Base-by-base conservation (phyloP, 345 rosid species). In the Dipteronia dyeriana region DNA sequence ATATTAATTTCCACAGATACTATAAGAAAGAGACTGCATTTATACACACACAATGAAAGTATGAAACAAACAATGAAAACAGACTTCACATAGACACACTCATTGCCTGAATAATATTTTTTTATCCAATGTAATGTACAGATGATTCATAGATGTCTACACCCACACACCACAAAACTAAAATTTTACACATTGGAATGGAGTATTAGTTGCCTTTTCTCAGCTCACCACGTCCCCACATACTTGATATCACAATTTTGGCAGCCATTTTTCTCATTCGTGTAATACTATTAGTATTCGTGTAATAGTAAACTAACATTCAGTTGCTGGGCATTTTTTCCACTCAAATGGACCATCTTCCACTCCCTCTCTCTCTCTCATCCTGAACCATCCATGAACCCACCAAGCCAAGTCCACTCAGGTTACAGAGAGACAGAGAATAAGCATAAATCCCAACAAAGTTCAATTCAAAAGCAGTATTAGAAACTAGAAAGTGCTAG, bases 291-390 rank as follows among this genome's bases (percentile, higher is more conserved):
- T 5, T 31, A 31, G 38, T 3, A 31, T 31, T 31, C 5, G 38
- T 31, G 38, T 31, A 31, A 31, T 3, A 31, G 34, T 31, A 41
- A 26, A 12, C 66, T 63, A 12, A 39, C 14, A 47, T 14, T 17
- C 49, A 47, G 8, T 49, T 49, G 39, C 41, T 49, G 38, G n/a
- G 45, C 0, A 69, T 47, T 25, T 7, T 70, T 49, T 70, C 14
- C 60, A 23, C 26, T 17, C 60, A 25, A 70, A 20, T 14, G n/a
- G 23, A 51, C 59, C 22, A 45, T 49, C 41, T 49, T 47, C 39
- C 61, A 49, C 73, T 70, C 9, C 23, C 73, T 49, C 61, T 16
- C 41, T 56, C 72, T 69, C 60, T 11, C 41, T 57, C 73, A 70
- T 20, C 1, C 71, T 12, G 19, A 70, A 22, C 7, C 34, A 17